Conservation (phyloP, 129 eudicot species). For the Oenanthe sinensis region DNA sequence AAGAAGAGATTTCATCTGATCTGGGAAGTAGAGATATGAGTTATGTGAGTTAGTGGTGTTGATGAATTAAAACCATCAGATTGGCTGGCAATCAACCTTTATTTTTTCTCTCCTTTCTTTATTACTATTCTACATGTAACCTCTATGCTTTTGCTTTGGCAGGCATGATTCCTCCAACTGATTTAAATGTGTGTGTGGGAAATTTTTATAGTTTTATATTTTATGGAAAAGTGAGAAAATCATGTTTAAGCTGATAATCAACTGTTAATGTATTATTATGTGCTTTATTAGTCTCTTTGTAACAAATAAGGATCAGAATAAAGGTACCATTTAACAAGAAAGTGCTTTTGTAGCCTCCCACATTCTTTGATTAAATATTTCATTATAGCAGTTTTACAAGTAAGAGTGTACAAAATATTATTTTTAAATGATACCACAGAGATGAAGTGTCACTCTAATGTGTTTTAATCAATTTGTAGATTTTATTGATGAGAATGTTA, state of each 20-base stretch:
- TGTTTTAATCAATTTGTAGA: no score
- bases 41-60: constrained; percentile 14
- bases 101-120: constrained; percentile 21
- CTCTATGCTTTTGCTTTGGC: constrained; percentile 56
- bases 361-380: neutral
- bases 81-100: constrained; percentile 34
- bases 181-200: constrained; percentile 9
- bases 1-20: constrained; percentile 39
- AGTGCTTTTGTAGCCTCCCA: neutral
- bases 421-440: no score
- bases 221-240: constrained; percentile 16
- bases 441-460: no score
- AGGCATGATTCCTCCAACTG: constrained; percentile 40
- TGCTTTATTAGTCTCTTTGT: neutral
- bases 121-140: constrained; percentile 10
- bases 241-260: neutral
- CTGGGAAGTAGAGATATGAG: constrained; percentile 15
- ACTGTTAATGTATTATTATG: neutral
- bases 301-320: neutral
- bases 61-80: constrained; percentile 23
- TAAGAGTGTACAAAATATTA: no score
- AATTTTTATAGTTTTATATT: neutral
- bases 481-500: no score
- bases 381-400: no score
- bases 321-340: neutral